Conservation (phyloP, 331 rosid genomes). For the Malus hybrid region DNA sequence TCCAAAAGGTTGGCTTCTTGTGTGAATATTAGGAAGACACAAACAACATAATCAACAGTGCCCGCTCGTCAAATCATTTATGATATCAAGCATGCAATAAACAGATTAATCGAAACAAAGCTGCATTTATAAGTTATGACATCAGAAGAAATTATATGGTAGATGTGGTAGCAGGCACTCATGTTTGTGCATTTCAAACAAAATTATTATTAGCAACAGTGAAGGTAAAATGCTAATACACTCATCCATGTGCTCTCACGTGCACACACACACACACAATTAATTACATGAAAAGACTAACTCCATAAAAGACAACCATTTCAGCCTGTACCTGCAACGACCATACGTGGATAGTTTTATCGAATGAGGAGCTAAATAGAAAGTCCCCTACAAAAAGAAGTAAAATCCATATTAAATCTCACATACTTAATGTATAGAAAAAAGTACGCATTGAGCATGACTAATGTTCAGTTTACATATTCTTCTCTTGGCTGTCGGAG, state of each 20-base stretch:
- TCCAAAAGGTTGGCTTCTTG: not conserved
- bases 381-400: constrained; percentile 55
- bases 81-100: not conserved
- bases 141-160: not conserved
- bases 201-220: not conserved
- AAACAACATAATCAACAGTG: not conserved
- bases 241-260: not conserved
- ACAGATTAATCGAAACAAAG: not conserved
- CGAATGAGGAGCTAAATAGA: constrained; percentile 89
- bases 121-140: not conserved
- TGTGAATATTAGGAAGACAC: not conserved
- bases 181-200: not conserved
- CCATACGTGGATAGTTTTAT: constrained; percentile 82
- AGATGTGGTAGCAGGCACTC: not conserved
- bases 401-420: constrained; percentile 16
- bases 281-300: not conserved
- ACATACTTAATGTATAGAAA: constrained; percentile 7
- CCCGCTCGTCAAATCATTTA: not conserved
- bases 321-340: constrained; percentile 67
- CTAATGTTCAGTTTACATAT: not conserved
- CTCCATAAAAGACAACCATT: constrained; percentile 8
- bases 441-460: not conserved
- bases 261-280: not conserved
- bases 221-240: not conserved
- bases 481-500: not conserved